Percentiles rank a stretch among this genome's conserved stretches.
Evolutionary conservation across 495 filamentous ascomycete species (phyloP).

Genomic region (Apodospora peruviana): DNA sequence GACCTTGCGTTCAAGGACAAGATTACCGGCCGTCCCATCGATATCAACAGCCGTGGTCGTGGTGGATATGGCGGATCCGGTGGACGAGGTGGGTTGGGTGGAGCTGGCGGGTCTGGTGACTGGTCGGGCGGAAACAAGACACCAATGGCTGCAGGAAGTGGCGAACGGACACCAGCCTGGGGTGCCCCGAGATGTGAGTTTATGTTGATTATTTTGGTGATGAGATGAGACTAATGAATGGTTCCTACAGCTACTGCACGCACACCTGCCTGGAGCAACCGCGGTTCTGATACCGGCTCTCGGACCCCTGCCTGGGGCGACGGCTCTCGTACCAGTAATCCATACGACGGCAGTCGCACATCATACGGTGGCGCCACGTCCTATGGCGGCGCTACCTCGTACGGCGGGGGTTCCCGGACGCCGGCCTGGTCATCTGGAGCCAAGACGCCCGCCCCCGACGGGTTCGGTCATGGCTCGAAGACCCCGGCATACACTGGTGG

Average conservation of each 20-base stretch:
- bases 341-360: conserved; percentile 75
- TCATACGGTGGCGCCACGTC: conserved; percentile 56
- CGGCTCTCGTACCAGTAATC: conserved; percentile 67
- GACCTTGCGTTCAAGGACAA: conserved; percentile 77
- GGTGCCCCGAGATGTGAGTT: conserved; percentile 53
- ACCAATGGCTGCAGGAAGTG: conserved; percentile 52
- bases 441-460: conserved; percentile 57
- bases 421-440: conserved; percentile 49
- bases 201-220: neutral
- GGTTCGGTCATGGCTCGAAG: conserved; percentile 64
- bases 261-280: conserved; percentile 63
- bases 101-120: conserved; percentile 33
- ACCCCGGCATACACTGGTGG: conserved; percentile 63
- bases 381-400: conserved; percentile 55
- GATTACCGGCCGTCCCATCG: conserved; percentile 67
- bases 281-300: conserved; percentile 43
- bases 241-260: conserved; percentile 43
- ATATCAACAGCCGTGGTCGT: conserved; percentile 55
- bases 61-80: conserved; percentile 31
- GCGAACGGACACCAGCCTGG: conserved; percentile 69
- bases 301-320: conserved; percentile 80
- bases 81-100: conserved; percentile 28
- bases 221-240: neutral
- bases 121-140: conserved; percentile 58
- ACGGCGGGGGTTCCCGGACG: conserved; percentile 48